Conservation (phyloP, 306 rosid genomes). For the Cucurbita ficifolia region DNA sequence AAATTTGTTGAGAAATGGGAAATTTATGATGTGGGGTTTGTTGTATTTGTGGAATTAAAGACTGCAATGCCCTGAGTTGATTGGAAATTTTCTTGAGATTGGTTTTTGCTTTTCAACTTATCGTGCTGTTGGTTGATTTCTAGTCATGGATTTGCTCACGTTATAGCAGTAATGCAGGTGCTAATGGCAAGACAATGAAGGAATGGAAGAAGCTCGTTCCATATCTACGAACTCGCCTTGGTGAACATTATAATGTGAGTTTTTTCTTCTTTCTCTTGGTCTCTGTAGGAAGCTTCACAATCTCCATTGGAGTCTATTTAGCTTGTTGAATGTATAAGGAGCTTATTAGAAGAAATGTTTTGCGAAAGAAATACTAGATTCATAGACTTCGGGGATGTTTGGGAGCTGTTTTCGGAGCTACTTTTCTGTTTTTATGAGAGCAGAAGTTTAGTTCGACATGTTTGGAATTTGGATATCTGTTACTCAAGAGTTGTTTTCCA, state of each 20-base stretch:
- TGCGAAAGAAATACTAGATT: background rate
- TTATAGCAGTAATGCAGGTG: conserved; percentile 30
- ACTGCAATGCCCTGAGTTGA: background rate
- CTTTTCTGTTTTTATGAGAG: background rate
- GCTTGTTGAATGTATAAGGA: background rate
- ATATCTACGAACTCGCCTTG: conserved; percentile 62
- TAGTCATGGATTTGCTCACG: background rate
- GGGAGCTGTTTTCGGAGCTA: background rate
- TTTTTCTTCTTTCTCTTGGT: background rate
- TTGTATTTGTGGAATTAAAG: background rate
- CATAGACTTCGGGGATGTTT: background rate
- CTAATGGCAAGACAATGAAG: conserved; percentile 72
- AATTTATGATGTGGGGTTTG: background rate
- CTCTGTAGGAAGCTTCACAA: background rate
- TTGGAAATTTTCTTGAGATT: background rate
- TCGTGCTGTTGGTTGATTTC: background rate
- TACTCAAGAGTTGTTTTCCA: background rate
- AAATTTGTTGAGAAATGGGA: conserved; percentile 5
- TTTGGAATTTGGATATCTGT: background rate
- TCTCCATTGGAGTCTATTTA: background rate
- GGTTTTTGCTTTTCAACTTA: background rate
- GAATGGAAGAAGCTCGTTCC: conserved; percentile 95
- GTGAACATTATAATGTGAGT: conserved; percentile 59
- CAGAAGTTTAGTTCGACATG: background rate
- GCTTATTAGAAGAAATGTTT: background rate